Evolutionary conservation across 2,329 filamentous ascomycete species (phyloP), one percentile per base, ranked within the genome.

Genomic region (Fusarium verrucosum): DNA sequence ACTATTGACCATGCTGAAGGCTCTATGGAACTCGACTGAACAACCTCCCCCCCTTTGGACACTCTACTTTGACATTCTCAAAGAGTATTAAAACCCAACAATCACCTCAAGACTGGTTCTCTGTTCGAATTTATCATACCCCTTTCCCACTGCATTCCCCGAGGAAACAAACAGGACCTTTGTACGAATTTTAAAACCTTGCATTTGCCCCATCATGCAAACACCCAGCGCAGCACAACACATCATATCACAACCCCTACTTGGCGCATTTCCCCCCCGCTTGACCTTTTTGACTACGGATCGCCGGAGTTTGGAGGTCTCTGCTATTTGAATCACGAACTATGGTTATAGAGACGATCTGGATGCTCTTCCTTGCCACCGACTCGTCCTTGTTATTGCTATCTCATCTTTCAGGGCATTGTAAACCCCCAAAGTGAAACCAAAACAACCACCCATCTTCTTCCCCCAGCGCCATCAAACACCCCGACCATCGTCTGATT

Each of bases 11-110:
- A 77, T 36, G 75, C 71, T 23, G 77, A 78, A 58, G 70, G 73
- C 35, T 60, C 71, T 10, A 80, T 80, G 78, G 78, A 80, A 23
- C 70, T 80, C 20, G 78, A 80, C 50, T 79, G 70, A 67, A 51
- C 28, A 47, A 25, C 16, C 14, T 41, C 25, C 28, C 14, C 41
- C 25, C 28, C 38, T 43, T 30, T 50, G 13, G n/a, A 37, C 19
- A 41, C 22, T 40, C 38, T 38, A 19, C 38, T 44, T 30, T 47
- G 35, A 46, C 32, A 36, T 28, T 23, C 16, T 22, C 17, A 32
- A 43, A 50, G 59, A 54, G 42, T 62, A 49, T 59, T 52, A 42
- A 67, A 42, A 26, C 33, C 28, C 42, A 59, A 47, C 35, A 47
- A 47, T 52, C 35, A 26, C 56, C 38, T 56, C 38, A 51, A 70